These are phyloP conservation scores for Neurospora cerealis DNA, from an alignment of 495 filamentous ascomycete genomes.

Conservation along the genomic window DNA sequence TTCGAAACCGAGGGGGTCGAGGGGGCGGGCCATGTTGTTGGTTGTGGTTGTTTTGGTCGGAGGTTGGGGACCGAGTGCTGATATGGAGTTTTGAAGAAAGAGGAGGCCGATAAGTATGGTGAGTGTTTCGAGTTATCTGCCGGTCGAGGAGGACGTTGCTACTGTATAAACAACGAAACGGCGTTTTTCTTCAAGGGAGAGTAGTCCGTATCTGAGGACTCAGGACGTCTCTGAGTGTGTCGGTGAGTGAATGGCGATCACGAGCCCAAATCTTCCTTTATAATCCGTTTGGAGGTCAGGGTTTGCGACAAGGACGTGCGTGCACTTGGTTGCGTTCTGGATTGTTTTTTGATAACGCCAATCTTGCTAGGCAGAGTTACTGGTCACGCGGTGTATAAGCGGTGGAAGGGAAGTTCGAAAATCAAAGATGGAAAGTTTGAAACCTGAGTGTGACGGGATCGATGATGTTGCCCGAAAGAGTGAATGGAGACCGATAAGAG, in stretches of 20 bases:
- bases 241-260: neutral
- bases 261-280: neutral
- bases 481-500: neutral
- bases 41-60: constrained; percentile 20
- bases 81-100: neutral
- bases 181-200: neutral
- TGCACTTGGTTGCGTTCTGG: neutral
- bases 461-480: neutral
- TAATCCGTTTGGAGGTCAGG: neutral
- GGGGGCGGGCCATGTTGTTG: constrained; percentile 7
- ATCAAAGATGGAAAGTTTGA: neutral
- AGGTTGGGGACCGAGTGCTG: neutral
- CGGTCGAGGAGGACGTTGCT: neutral
- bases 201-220: neutral
- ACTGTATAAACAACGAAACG: neutral
- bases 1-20: constrained; percentile 23
- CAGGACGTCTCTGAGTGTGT: neutral
- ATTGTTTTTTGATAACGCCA: neutral
- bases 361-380: neutral
- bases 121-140: neutral
- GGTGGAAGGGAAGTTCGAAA: neutral
- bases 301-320: neutral
- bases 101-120: neutral
- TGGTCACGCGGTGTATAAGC: neutral
- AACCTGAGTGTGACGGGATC: neutral